phyloP scores from a whole-genome alignment of 208 protist species.

The Naegleria gruberi region DNA sequence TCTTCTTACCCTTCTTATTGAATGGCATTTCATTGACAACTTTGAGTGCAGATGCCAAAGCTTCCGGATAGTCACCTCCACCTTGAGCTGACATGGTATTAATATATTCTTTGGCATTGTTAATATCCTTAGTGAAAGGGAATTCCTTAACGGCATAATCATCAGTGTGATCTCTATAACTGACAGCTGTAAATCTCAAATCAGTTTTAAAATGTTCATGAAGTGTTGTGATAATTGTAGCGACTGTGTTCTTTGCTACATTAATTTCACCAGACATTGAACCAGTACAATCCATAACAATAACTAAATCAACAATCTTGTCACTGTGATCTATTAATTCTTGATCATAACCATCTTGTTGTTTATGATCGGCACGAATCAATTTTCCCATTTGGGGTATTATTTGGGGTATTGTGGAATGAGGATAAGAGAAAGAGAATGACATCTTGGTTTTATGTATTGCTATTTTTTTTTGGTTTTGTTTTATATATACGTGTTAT shows the following conservation, averaged over 20 bases:
- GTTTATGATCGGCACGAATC: no score
- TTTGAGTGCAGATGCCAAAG: conserved; percentile 29
- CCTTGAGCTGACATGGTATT: neutral
- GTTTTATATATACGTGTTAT: no score
- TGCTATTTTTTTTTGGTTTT: no score
- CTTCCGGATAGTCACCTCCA: conserved; percentile 32
- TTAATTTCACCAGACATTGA: no score
- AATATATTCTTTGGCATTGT: neutral
- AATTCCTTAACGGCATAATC: neutral
- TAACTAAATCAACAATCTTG: no score
- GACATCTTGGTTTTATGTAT: no score
- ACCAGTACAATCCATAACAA: no score
- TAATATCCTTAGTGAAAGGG: conserved; percentile 5
- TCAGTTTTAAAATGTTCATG: neutral
- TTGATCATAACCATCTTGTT: no score
- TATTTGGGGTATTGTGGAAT: no score
- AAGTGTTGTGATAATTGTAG: neutral
- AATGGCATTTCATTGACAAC: conserved; percentile 19
- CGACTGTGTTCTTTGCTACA: neutral
- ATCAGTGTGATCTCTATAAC: neutral
- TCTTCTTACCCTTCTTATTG: conserved; percentile 1
- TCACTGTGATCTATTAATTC: no score
- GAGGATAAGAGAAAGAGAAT: no score
- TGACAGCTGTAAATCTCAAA: neutral
- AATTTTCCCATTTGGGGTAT: no score